Evolutionary conservation across 1,139 yeast species (phyloP).

Genomic region (Suhomyces coccinellae): DNA sequence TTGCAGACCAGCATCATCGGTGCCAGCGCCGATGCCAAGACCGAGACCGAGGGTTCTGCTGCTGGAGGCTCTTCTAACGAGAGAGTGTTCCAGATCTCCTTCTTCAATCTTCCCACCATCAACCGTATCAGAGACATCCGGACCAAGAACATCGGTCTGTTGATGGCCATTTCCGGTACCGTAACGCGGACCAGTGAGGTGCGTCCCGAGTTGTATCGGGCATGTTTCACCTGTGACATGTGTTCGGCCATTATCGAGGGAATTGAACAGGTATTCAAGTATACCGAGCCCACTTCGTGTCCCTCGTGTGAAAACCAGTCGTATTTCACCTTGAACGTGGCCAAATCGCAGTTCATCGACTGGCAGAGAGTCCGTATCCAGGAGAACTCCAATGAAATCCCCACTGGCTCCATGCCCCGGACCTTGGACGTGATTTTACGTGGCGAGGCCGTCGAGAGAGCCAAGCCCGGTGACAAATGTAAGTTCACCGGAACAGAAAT

Average conservation of each 20-base stretch:
- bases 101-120: slow-evolving; percentile 80
- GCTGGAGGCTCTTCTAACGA: slow-evolving; percentile 50
- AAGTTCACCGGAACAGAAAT: slow-evolving; percentile 94
- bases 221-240: slow-evolving; percentile 84
- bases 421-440: slow-evolving; percentile 89
- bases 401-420: slow-evolving; percentile 99
- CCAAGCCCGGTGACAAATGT: slow-evolving; percentile 97
- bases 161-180: slow-evolving; percentile 88
- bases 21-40: slow-evolving; percentile 14
- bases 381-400: slow-evolving; percentile 93
- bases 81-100: slow-evolving; percentile 83
- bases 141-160: slow-evolving; percentile 84
- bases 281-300: slow-evolving; percentile 94
- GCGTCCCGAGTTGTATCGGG: slow-evolving; percentile 88
- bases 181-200: slow-evolving; percentile 97
- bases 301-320: slow-evolving; percentile 87
- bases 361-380: slow-evolving; percentile 98
- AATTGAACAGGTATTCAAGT: slow-evolving; percentile 89
- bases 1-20: slow-evolving; percentile 50
- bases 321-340: slow-evolving; percentile 78
- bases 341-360: slow-evolving; percentile 86
- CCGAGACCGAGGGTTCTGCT: slow-evolving; percentile 24
- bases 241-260: slow-evolving; percentile 87
- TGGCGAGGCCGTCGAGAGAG: slow-evolving; percentile 94
- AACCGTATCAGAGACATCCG: slow-evolving; percentile 87